Evolutionary conservation across 2,329 filamentous ascomycete species (phyloP), one percentile per base, ranked within the genome.

Genomic region (Beauveria sp.): DNA sequence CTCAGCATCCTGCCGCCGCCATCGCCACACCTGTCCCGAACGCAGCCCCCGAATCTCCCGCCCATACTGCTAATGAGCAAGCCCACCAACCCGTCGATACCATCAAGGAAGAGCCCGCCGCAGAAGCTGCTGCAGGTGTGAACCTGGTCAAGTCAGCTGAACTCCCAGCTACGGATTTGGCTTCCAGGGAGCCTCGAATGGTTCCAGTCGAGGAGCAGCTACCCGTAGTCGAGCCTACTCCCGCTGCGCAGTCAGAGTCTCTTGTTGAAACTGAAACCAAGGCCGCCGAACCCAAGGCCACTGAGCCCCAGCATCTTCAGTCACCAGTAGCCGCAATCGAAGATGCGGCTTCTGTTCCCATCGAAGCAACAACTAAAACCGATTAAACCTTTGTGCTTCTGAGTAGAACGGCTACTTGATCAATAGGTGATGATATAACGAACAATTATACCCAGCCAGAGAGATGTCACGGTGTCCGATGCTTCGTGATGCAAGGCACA

Each of bases 31-130:
- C 41, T 12, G 40, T 18, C 10, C 9, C 52, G 26, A 55, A 40
- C 5, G 16, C 14, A 4, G n/a, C 34, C 5, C 22, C 52, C 24
- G 50, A 40, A 41, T 24, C 55, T 22, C 16, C 44, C 2, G n/a
- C 28, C 9, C n/a, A 34, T n/a, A 18, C 46, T 34, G 41, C 48
- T 14, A 24, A 20, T 46, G 55, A 52, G 22, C 57, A 47, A 48
- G 6, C 24, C 16, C 28, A 30, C 14, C 50, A 51, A n/a, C 20
- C 52, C 14, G 53, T 60, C 43, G 37, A 52, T 18, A 57, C 52
- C 2, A 64, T 57, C 46, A 57, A 65, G n/a, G 61, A 65, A 46
- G 56, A 61, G 24, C 26, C 55, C 20, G 24, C 28, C 20, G 24
- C 44, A 20, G 47, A 62, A 37, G 37, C 55, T 22, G 44, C 48